Base-by-base conservation (phyloP, 768 basidiomycete genomes). In the Leccinellum albellum region DNA sequence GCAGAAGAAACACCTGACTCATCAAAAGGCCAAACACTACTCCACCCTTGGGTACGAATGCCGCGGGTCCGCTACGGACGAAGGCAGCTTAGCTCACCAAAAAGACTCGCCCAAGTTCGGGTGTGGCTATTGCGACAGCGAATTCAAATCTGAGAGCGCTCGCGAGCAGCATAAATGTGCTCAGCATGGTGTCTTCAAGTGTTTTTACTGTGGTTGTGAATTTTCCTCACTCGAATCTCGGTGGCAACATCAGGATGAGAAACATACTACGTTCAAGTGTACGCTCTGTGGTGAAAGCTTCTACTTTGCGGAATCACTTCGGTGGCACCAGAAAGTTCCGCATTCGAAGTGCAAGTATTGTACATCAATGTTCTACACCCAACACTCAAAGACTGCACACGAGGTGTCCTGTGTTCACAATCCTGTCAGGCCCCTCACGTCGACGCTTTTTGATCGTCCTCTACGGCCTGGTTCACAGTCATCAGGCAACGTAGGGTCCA, bases 11-110 rank as follows among this genome's bases (percentile, higher is more conserved):
- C 68, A 69, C 44, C 35, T 42, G n/a, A 6, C 51, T 2, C 69
- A 71, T 33, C 33, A 65, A 24, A 13, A 17, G 2, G 45, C 55
- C 2, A 53, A 62, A 8, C 68, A 69, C 33, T n/a, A n/a, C n/a
- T n/a, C 12, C 13, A 1, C 3, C 50, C 17, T 63, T 54, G 45
- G 54, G 21, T 70, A 63, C 40, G 32, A 51, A 2, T 28, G 61
- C 23, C 64, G 55, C 13, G 50, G 46, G 2, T 68, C 66, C 42
- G 1, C n/a, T 10, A 55, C 64, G 1, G 15, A 45, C 4, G 17
- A 46, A 0, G 55, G 53, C 7, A 50, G 61, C 2, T 32, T 59
- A 3, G 40, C 56, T 7, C 67, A 68, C 21, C 33, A 59, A 15
- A 8, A 45, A 0, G 56, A 57, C 5, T 8, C n/a, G 5, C 31